These are phyloP conservation scores for Paxillus ammoniavirescens DNA, from an alignment of 768 basidiomycete species.

Conservation along the genomic window DNA sequence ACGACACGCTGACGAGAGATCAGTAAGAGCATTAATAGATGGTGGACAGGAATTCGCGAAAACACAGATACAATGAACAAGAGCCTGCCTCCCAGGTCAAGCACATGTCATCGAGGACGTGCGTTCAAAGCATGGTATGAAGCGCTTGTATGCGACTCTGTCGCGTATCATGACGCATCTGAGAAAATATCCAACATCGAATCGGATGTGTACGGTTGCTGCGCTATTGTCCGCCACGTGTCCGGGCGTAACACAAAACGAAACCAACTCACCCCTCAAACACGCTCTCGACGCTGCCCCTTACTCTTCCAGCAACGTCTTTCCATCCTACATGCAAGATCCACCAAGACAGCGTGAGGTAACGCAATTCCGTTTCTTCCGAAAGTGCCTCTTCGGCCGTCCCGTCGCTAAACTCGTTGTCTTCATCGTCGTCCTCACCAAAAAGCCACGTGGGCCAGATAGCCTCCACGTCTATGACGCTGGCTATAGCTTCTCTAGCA, in stretches of 20 bases:
- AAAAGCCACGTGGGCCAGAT: slow-evolving; percentile 23
- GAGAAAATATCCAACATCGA: neutral
- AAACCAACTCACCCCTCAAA: slow-evolving; percentile 69
- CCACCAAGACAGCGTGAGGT: slow-evolving; percentile 91
- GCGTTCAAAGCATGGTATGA: neutral
- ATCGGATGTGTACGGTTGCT: neutral
- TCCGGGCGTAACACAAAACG: neutral
- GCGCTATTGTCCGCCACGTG: neutral
- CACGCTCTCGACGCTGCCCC: slow-evolving; percentile 74
- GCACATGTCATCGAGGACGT: neutral
- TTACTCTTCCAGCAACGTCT: slow-evolving; percentile 70
- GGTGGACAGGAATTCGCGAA: too few species aligned
- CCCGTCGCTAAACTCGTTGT: slow-evolving; percentile 27
- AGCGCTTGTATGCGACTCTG: neutral
- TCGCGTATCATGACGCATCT: neutral
- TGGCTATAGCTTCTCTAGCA: slow-evolving; percentile 23
- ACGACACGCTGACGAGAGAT: slow-evolving; percentile 59
- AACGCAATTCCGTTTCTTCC: slow-evolving; percentile 76
- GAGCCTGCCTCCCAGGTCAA: too few species aligned
- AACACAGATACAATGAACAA: too few species aligned
- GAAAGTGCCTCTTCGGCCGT: slow-evolving; percentile 36
- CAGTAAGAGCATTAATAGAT: slow-evolving; percentile 1
- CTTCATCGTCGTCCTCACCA: slow-evolving; percentile 25
- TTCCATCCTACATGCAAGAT: slow-evolving; percentile 90
- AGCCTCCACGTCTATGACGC: slow-evolving; percentile 24